Base-by-base conservation (phyloP, 2,329 filamentous ascomycete species). In the Diaporthe ilicicola region DNA sequence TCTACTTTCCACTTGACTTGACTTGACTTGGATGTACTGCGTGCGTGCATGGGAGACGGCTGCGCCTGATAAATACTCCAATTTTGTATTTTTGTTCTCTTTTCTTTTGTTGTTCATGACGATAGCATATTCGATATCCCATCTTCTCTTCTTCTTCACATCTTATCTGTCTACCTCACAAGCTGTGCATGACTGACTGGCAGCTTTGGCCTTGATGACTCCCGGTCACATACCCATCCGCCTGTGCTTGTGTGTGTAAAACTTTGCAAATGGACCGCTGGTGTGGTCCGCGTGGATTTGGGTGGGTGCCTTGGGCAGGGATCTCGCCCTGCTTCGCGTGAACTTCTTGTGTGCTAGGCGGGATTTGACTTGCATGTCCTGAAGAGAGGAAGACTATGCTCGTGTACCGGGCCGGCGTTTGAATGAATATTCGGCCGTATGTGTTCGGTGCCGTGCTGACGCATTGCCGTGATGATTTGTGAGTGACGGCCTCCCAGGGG, bases 111-210 rank as follows among this genome's bases (percentile, higher is more conserved):
- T 24, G 29, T 17, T 19, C 34, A 7, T 22, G 19, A 34, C 29
- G 27, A 42, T 48, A 24, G 59, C 42, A 64, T 64, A 64, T 50
- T 50, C 44, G 59, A 62, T 62, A 62, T 62, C 59, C 59, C 42
- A 50, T 64, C 59, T 50, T 37, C 29, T n/a, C 22, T 48, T 64
- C n/a, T 39, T 6, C 19, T 34, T 17, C 1, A 13, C 15, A 6
- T 13, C 8, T 37, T 2, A n/a, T 2, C 1, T 19, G 42, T 24
- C 42, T 50, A 5, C 19, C 17, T 9, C 6, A 19, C 29, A 22
- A 2, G 5, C 15, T 59, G 13, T 15, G 37, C 13, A 39, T n/a
- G n/a, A n/a, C n/a, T n/a, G n/a, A n/a, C n/a, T n/a, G n/a, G 37
- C 37, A 3, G 37, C 37, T 10, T 15, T 13, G 37, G 13, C 37